Evolutionary conservation across 805 yeast species (phyloP).

Genomic region (Danielia reshetovae): DNA sequence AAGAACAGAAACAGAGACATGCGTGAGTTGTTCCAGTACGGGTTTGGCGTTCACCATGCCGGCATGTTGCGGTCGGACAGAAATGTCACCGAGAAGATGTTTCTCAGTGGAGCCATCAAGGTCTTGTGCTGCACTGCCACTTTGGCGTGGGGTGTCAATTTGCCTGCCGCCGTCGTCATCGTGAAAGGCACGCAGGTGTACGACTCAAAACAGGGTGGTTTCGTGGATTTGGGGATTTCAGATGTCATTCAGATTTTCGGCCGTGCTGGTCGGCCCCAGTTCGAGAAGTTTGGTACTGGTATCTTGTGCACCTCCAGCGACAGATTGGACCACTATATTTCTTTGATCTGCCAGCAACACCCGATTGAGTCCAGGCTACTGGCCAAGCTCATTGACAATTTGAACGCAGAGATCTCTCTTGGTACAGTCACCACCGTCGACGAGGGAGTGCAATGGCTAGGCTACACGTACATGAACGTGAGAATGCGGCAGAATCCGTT

Average conservation of each 20-base stretch:
- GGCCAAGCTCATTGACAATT: conserved; percentile 78
- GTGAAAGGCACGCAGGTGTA: conserved; percentile 96
- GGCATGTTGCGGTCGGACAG: conserved; percentile 93
- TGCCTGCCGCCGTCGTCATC: conserved; percentile 97
- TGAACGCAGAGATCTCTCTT: conserved; percentile 92
- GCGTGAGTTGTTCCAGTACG: conserved; percentile 71
- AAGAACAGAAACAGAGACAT: conserved; percentile 74
- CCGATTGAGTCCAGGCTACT: conserved; percentile 88
- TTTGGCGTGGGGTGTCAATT: conserved; percentile 98
- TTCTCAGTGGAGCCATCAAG: conserved; percentile 76
- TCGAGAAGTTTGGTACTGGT: conserved; percentile 89
- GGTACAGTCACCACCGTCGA: conserved; percentile 94
- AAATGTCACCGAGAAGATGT: conserved; percentile 84
- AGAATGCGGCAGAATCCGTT: conserved; percentile 94
- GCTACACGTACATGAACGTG: conserved; percentile 90
- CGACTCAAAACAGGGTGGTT: conserved; percentile 93
- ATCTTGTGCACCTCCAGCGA: conserved; percentile 81
- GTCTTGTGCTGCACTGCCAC: conserved; percentile 96
- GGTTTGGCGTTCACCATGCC: conserved; percentile 96
- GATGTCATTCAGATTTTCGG: conserved; percentile 98
- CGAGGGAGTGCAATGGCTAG: conserved; percentile 97
- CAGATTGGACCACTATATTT: conserved; percentile 80
- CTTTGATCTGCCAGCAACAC: conserved; percentile 86
- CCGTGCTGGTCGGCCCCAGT: conserved; percentile 99
- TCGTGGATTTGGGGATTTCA: conserved; percentile 86